phyloP scores from a whole-genome alignment of 2,329 filamentous ascomycete species.

The Exophiala lecanii-corni region DNA sequence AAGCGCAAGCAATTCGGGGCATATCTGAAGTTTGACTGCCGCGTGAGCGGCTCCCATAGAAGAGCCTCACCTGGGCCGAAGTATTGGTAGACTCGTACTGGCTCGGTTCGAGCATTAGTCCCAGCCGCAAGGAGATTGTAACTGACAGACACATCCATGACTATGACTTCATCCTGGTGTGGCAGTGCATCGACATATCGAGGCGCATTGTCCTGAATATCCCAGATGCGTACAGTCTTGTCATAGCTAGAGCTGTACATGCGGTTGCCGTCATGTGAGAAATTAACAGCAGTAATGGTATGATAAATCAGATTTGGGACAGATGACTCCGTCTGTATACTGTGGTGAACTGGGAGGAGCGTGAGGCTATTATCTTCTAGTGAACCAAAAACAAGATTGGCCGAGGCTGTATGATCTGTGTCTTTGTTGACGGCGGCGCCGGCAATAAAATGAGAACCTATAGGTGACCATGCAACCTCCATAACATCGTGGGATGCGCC shows the following conservation, averaged over 20 bases:
- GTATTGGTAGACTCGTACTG: slow-evolving; percentile 29
- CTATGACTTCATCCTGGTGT: slow-evolving; percentile 47
- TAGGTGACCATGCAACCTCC: slow-evolving; percentile 52
- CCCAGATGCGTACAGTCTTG: slow-evolving; percentile 54
- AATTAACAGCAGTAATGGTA: slow-evolving; percentile 53
- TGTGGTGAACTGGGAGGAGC: slow-evolving; percentile 46
- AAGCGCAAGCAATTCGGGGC: slow-evolving; percentile 45
- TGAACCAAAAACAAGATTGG: slow-evolving; percentile 36
- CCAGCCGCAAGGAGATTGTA: slow-evolving; percentile 47
- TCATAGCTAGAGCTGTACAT: slow-evolving; percentile 56
- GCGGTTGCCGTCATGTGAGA: slow-evolving; percentile 41
- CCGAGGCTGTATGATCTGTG: slow-evolving; percentile 27
- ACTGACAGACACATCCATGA: slow-evolving; percentile 45
- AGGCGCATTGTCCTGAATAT: slow-evolving; percentile 31
- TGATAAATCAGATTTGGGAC: slow-evolving; percentile 45
- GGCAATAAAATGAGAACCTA: slow-evolving; percentile 52
- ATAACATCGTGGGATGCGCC: slow-evolving; percentile 57
- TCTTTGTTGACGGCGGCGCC: slow-evolving; percentile 51
- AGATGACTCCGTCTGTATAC: too few species aligned
- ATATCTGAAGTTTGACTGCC: slow-evolving; percentile 24
- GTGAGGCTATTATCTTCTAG: slow-evolving; percentile 35
- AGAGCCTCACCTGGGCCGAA: too few species aligned
- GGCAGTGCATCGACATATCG: slow-evolving; percentile 34
- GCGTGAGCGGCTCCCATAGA: slow-evolving; percentile 29
- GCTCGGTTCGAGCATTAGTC: slow-evolving; percentile 29